These are phyloP conservation scores for Scutellaria galericulata DNA, from an alignment of 257 asterid genomes.

Conservation along the genomic window DNA sequence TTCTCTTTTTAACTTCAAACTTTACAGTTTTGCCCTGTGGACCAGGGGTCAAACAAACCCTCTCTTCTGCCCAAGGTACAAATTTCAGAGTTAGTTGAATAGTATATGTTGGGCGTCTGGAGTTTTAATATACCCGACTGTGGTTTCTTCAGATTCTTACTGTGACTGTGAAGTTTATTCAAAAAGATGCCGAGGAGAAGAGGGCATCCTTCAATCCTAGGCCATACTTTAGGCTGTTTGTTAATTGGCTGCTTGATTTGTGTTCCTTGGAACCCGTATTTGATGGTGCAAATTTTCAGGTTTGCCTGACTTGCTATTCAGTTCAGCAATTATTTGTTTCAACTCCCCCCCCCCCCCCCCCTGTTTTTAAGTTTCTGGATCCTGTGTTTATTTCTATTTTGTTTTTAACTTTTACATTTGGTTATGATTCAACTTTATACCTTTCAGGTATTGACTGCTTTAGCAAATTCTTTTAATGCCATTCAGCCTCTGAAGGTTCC, in stretches of 20 bases:
- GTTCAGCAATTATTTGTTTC: not conserved
- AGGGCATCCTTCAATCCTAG: conserved; percentile 76
- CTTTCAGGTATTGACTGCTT: conserved; percentile 80
- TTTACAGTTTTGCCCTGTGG: conserved; percentile 79
- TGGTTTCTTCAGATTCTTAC: conserved; percentile 70
- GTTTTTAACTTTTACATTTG: conserved; percentile 11
- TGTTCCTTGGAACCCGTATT: conserved; percentile 86
- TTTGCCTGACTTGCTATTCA: conserved; percentile 33
- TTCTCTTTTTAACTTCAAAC: conserved; percentile 27
- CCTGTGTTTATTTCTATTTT: not conserved
- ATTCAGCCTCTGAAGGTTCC: conserved; percentile 97
- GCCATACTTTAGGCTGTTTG: conserved; percentile 88
- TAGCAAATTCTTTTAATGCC: conserved; percentile 90
- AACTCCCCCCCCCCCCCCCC: not conserved
- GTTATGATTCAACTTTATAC: conserved; percentile 9
- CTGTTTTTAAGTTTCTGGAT: not conserved
- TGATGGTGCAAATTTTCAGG: conserved; percentile 98
- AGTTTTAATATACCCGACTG: conserved; percentile 10
- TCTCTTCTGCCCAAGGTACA: conserved; percentile 85
- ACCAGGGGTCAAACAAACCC: conserved; percentile 74
- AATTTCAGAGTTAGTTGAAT: conserved; percentile 9
- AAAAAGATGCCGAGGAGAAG: conserved; percentile 83
- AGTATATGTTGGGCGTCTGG: conserved; percentile 24
- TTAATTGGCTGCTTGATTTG: conserved; percentile 92
- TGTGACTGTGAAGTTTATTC: conserved; percentile 79